These are phyloP conservation scores for Ceratocystiopsis sp. DNA, from an alignment of 2,329 filamentous ascomycete genomes.

Conservation along the genomic window DNA sequence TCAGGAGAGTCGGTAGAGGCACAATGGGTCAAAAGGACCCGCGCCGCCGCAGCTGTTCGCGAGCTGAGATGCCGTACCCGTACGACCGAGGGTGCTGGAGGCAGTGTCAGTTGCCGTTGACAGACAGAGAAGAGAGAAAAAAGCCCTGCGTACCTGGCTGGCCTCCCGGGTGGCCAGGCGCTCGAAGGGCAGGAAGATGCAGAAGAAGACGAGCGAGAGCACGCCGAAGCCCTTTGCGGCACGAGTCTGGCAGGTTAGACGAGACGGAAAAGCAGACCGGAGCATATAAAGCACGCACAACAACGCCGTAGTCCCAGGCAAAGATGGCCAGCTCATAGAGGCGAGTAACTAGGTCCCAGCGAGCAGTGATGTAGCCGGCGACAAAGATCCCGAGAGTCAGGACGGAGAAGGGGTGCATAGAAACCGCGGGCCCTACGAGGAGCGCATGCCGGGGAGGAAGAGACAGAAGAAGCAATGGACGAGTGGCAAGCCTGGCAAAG, in stretches of 20 bases:
- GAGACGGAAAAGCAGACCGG: not conserved
- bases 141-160: slow-evolving; percentile 47
- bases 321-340: slow-evolving; percentile 95
- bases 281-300: slow-evolving; percentile 38
- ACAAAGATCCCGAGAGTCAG: slow-evolving; percentile 96
- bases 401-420: slow-evolving; percentile 96
- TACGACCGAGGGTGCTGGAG: slow-evolving; percentile 63
- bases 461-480: too few species aligned
- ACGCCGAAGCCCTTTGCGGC: slow-evolving; percentile 71
- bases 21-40: slow-evolving; percentile 62
- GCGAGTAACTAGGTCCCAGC: slow-evolving; percentile 94
- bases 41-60: slow-evolving; percentile 84
- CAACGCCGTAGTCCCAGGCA: slow-evolving; percentile 96
- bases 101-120: too few species aligned
- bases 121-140: too few species aligned
- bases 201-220: slow-evolving; percentile 68
- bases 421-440: slow-evolving; percentile 26
- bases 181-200: slow-evolving; percentile 70
- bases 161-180: slow-evolving; percentile 68
- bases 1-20: not conserved
- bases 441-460: slow-evolving; percentile 23
- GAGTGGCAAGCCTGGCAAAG: too few species aligned
- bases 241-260: slow-evolving; percentile 41
- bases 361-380: slow-evolving; percentile 96
- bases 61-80: slow-evolving; percentile 71